Evolutionary conservation across 495 filamentous ascomycete genomes (phyloP).

Genomic region (Talaromyces stipitatus): DNA sequence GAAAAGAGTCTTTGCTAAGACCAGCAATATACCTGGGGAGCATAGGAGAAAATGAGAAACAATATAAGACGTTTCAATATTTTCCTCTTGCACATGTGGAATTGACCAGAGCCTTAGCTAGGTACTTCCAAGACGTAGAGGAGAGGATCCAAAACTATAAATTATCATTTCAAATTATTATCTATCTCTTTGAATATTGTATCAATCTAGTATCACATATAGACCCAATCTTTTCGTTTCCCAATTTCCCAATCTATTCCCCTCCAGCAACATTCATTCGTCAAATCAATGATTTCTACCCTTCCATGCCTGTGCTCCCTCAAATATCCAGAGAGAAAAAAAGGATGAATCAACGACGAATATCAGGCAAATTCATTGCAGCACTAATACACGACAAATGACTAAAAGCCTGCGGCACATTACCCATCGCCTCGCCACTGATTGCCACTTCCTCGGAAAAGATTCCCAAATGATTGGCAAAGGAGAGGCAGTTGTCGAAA

Average conservation of each 20-base stretch:
- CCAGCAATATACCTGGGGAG: background rate
- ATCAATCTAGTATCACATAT: conserved; percentile 3
- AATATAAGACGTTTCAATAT: background rate
- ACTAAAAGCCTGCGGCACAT: conserved; percentile 68
- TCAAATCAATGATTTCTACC: too few relatives aligned
- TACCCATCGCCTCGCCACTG: conserved; percentile 64
- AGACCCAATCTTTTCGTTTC: conserved; percentile 5
- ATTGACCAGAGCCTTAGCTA: too few relatives aligned
- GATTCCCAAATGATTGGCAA: conserved; percentile 66
- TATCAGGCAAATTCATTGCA: conserved; percentile 52
- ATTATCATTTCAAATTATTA: background rate
- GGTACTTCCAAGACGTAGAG: background rate
- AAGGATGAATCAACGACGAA: background rate
- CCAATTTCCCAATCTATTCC: background rate
- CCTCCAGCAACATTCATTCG: too few relatives aligned
- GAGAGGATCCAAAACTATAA: background rate
- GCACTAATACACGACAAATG: conserved; percentile 65
- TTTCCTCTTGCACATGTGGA: too few relatives aligned
- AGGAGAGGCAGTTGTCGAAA: conserved; percentile 68
- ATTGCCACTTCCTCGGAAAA: conserved; percentile 69
- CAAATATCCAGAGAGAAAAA: too few relatives aligned
- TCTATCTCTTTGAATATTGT: background rate
- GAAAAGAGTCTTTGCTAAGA: background rate
- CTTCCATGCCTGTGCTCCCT: too few relatives aligned
- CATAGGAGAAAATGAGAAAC: background rate